A percentile compares a stretch with the other conserved stretches of the same genome.
Evolutionary conservation across 495 filamentous ascomycete species (phyloP).

Genomic region (Trichoderma parareesei): DNA sequence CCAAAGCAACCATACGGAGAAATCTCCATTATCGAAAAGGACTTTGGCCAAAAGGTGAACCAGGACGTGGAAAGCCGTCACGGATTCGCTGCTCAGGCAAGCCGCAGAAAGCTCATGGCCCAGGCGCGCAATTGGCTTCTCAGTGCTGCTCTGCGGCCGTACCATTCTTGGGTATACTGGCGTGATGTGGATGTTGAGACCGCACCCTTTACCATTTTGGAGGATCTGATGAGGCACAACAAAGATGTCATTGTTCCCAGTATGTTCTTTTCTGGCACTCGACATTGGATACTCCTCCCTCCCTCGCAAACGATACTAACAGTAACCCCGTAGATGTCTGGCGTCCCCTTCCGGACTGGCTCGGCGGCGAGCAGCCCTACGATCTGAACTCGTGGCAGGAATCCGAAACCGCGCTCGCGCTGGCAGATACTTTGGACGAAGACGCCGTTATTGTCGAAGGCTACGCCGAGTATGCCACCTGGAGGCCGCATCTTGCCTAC

Average conservation of each 20-base stretch:
- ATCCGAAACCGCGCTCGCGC: constrained; percentile 87
- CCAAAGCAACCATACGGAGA: constrained; percentile 82
- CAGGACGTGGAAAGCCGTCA: constrained; percentile 98
- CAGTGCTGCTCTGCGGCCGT: constrained; percentile 85
- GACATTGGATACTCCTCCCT: not conserved
- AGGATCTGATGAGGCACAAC: constrained; percentile 97
- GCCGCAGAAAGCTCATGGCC: constrained; percentile 91
- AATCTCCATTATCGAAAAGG: constrained; percentile 96
- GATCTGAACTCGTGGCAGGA: constrained; percentile 99
- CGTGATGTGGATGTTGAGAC: constrained; percentile 98
- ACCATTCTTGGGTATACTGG: constrained; percentile 99
- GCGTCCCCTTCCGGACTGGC: constrained; percentile 97
- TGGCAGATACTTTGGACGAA: constrained; percentile 93
- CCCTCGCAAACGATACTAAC: too few relatives aligned
- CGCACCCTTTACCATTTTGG: constrained; percentile 88
- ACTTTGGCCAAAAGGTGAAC: constrained; percentile 96
- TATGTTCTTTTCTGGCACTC: constrained; percentile 42
- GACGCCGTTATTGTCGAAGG: constrained; percentile 99
- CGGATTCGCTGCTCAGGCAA: constrained; percentile 94
- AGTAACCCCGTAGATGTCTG: constrained; percentile 66
- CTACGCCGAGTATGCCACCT: constrained; percentile 98
- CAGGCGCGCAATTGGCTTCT: constrained; percentile 96
- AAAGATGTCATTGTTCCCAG: constrained; percentile 98
- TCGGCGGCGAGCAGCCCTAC: constrained; percentile 97
- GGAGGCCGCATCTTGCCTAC: constrained; percentile 95